A percentile compares a stretch with the other conserved stretches of the same genome.
Evolutionary conservation across 768 basidiomycete species (phyloP).

Genomic region (Calvatia gigantea): DNA sequence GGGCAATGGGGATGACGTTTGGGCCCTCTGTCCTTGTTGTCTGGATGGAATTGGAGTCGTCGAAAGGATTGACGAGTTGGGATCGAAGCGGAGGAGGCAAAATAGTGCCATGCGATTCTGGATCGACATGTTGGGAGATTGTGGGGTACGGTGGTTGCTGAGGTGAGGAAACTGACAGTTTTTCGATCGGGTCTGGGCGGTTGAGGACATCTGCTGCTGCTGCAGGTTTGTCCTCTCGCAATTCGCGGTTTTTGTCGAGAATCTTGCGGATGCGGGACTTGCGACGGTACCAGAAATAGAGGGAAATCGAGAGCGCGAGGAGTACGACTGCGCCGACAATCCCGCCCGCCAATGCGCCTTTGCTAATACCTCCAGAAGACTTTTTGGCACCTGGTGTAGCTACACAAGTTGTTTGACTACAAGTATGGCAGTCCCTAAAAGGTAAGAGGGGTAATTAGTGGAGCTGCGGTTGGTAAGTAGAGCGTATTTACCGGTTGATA

Average conservation of each 20-base stretch:
- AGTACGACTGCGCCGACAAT: slow-evolving; percentile 63
- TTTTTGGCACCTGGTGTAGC: slow-evolving; percentile 20
- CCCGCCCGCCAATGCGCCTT: slow-evolving; percentile 73
- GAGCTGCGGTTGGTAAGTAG: neutral
- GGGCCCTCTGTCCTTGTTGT: slow-evolving; percentile 78
- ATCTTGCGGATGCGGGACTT: slow-evolving; percentile 41
- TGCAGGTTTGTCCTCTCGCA: slow-evolving; percentile 62
- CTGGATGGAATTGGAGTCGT: slow-evolving; percentile 75
- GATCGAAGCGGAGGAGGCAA: slow-evolving; percentile 22
- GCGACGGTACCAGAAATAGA: slow-evolving; percentile 66
- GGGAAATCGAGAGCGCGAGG: slow-evolving; percentile 44
- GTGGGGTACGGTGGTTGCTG: slow-evolving; percentile 19
- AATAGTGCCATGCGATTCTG: slow-evolving; percentile 9
- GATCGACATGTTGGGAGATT: neutral
- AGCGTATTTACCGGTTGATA: slow-evolving; percentile 49
- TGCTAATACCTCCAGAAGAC: slow-evolving; percentile 44
- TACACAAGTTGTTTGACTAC: slow-evolving; percentile 52
- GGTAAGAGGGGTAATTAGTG: slow-evolving; percentile 10
- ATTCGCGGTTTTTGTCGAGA: slow-evolving; percentile 29
- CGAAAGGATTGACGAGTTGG: slow-evolving; percentile 60
- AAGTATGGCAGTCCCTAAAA: slow-evolving; percentile 55
- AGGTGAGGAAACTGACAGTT: slow-evolving; percentile 33
- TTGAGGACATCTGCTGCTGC: slow-evolving; percentile 75
- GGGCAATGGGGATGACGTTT: slow-evolving; percentile 84
- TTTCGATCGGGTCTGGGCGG: slow-evolving; percentile 79